Evolutionary conservation across 768 basidiomycete genomes (phyloP), one percentile per base, ranked within the genome.

Genomic region (Mycena capillaripes): DNA sequence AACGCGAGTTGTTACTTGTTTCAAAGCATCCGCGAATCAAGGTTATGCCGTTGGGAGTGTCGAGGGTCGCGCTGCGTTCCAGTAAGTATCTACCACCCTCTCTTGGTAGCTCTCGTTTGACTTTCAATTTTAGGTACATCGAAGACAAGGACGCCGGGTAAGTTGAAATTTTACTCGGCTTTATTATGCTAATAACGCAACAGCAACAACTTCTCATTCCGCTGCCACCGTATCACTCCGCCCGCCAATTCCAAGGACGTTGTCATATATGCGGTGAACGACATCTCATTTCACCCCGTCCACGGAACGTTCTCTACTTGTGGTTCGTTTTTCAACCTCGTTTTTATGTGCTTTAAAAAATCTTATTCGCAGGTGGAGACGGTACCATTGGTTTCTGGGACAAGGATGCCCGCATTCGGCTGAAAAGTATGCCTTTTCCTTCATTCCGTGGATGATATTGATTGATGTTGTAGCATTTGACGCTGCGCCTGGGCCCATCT

Each of bases 321-420:
- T 69, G 95, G 95, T 85, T 78, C 67, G 83, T 82, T 11, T 27
- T n/a, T 23, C 4, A 4, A 25, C 27, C 2, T 50, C 12, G 11
- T 29, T 32, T 38, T 29, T 30, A n/a, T n/a, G n/a, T n/a, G n/a
- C n/a, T n/a, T n/a, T n/a, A n/a, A n/a, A n/a, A n/a, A n/a, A n/a
- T 19, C 58, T 56, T 42, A 63, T 36, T 63, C 6, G 12, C 63
- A 95, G 93, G 93, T 19, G 88, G 93, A 44, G 95, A 97, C 73
- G 95, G 95, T 11, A 93, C 93, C 3, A 91, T 97, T 79, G 93
- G 95, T 86, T 95, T 94, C 82, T 97, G 96, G 96, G 96, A 98
- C 82, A 97, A 96, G 82, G 94, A 97, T 76, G 91, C 93, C 8
- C 92, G 96, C 69, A 96, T 93, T 6, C 92, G 97, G 36, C 88